These are phyloP conservation scores for Plantago major DNA, from an alignment of 257 asterid genomes.

Conservation along the genomic window DNA sequence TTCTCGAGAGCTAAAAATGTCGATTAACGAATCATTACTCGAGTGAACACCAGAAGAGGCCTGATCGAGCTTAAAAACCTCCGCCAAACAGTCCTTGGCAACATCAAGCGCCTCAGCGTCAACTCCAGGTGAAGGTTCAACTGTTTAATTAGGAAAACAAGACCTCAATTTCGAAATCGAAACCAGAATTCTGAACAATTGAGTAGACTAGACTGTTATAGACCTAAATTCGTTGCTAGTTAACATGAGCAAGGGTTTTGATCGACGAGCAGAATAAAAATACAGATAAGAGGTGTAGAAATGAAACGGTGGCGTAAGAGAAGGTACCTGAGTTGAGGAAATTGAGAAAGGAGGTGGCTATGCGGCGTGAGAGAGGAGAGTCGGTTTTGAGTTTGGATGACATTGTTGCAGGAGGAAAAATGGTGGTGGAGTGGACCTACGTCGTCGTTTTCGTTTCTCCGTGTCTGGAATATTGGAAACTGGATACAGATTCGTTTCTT, in stretches of 20 bases:
- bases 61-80: slow-evolving; percentile 62
- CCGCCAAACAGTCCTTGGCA: slow-evolving; percentile 71
- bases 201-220: no score
- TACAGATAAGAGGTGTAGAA: background rate
- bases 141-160: slow-evolving; percentile 22
- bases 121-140: slow-evolving; percentile 63
- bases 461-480: no score
- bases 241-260: background rate
- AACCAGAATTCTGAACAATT: no score
- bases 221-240: no score
- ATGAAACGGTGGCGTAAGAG: background rate
- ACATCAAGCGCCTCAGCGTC: slow-evolving; percentile 73
- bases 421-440: background rate
- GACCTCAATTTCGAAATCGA: no score
- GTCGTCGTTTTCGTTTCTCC: background rate
- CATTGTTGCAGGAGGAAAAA: slow-evolving; percentile 29
- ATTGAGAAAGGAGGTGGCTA: slow-evolving; percentile 59
- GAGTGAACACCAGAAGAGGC: slow-evolving; percentile 25
- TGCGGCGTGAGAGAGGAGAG: slow-evolving; percentile 74
- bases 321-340: slow-evolving; percentile 62
- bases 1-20: slow-evolving; percentile 47
- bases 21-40: slow-evolving; percentile 45
- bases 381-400: slow-evolving; percentile 51
- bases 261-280: background rate
- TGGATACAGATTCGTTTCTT: background rate